phyloP scores from a whole-genome alignment of 441 rosid genomes.

The Mallotus repandus region DNA sequence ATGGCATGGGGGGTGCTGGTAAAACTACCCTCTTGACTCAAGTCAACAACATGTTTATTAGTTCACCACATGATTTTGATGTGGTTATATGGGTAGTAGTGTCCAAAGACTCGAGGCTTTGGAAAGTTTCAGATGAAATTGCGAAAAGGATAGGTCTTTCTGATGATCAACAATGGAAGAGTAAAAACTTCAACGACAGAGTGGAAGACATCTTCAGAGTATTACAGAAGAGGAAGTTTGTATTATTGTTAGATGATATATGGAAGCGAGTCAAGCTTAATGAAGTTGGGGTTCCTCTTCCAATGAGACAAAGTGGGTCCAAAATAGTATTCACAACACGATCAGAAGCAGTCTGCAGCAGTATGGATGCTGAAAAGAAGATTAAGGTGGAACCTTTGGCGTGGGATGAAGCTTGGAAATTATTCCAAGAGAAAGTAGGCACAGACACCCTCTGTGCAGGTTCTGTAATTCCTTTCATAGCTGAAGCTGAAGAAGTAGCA shows the following conservation, averaged over 20 bases:
- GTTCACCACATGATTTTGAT: slow-evolving; percentile 30
- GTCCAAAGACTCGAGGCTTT: slow-evolving; percentile 34
- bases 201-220: background rate
- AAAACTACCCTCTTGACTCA: slow-evolving; percentile 51
- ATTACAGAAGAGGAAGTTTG: slow-evolving; percentile 20
- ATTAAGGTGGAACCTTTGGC: slow-evolving; percentile 34
- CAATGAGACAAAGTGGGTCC: slow-evolving; percentile 14
- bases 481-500: background rate
- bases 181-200: slow-evolving; percentile 20
- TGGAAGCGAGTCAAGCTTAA: slow-evolving; percentile 27
- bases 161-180: slow-evolving; percentile 31
- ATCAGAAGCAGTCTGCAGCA: slow-evolving; percentile 34
- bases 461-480: slow-evolving; percentile 1
- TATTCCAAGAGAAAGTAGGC: slow-evolving; percentile 7
- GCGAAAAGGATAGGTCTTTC: slow-evolving; percentile 33
- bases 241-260: slow-evolving; percentile 24
- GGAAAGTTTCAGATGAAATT: slow-evolving; percentile 36
- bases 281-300: slow-evolving; percentile 27
- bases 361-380: slow-evolving; percentile 36
- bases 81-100: slow-evolving; percentile 48
- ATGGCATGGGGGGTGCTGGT: slow-evolving; percentile 55
- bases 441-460: slow-evolving; percentile 16
- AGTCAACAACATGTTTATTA: slow-evolving; percentile 39
- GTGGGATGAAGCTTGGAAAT: slow-evolving; percentile 26
- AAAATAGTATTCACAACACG: slow-evolving; percentile 31